A percentile compares a stretch with the other conserved stretches of the same genome.
Evolutionary conservation across 805 yeast genomes (phyloP).

Genomic region (Pichia deserticola): DNA sequence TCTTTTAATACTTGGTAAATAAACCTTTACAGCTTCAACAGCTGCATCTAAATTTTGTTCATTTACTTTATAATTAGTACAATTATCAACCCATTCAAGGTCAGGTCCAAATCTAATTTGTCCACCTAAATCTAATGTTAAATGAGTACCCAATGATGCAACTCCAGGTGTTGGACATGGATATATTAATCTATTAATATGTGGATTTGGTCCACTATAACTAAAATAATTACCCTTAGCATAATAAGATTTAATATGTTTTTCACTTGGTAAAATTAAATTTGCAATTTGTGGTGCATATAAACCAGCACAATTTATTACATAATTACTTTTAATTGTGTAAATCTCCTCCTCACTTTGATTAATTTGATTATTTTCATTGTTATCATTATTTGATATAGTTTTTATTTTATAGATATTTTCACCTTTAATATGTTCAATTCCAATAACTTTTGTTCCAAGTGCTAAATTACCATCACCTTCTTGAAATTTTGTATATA

Average conservation of each 20-base stretch:
- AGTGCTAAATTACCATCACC: slow-evolving; percentile 56
- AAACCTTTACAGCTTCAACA: slow-evolving; percentile 46
- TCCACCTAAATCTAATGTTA: slow-evolving; percentile 78
- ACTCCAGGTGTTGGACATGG: slow-evolving; percentile 72
- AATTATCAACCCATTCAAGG: slow-evolving; percentile 62
- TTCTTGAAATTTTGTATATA: slow-evolving; percentile 46
- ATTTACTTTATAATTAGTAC: slow-evolving; percentile 43
- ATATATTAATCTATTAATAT: slow-evolving; percentile 53
- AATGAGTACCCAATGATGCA: slow-evolving; percentile 80
- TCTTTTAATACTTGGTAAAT: slow-evolving; percentile 52
- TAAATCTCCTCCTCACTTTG: slow-evolving; percentile 19
- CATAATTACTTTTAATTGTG: slow-evolving; percentile 43
- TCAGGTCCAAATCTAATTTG: slow-evolving; percentile 84
- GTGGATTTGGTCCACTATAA: slow-evolving; percentile 30
- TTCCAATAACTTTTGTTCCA: slow-evolving; percentile 47
- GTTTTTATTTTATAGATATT: slow-evolving; percentile 27
- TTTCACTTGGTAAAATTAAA: slow-evolving; percentile 53
- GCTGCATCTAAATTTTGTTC: slow-evolving; percentile 46
- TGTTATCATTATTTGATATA: slow-evolving; percentile 20
- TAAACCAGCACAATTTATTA: slow-evolving; percentile 76
- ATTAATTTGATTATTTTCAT: neutral
- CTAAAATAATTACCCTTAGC: slow-evolving; percentile 84
- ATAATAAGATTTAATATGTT: slow-evolving; percentile 45
- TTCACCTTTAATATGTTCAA: slow-evolving; percentile 23
- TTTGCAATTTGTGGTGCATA: slow-evolving; percentile 68